Conservation (phyloP, 177 flowering plant species). For the Vitis hybrid region DNA sequence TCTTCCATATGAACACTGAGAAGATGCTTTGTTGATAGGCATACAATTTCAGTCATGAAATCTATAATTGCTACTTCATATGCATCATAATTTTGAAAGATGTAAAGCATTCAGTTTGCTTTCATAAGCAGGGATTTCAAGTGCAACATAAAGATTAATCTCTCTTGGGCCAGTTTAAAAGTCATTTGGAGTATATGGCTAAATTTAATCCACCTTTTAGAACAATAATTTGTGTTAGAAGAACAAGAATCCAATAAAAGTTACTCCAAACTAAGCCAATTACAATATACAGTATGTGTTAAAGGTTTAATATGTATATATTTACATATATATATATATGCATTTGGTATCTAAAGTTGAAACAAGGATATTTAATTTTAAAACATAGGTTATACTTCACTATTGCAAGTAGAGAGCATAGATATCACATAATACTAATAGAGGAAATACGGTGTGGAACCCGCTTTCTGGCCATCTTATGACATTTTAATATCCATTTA, state of each 20-base stretch:
- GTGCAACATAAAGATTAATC: constrained; percentile 10
- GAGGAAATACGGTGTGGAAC: no score
- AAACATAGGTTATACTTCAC: no score
- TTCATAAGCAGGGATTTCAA: constrained; percentile 24
- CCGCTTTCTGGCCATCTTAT: no score
- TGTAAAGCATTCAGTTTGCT: constrained; percentile 25
- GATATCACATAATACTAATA: no score
- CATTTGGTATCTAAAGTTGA: no score
- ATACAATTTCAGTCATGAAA: constrained; percentile 14
- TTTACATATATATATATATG: no score
- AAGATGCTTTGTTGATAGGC: constrained; percentile 19
- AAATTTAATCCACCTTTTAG: constrained; percentile 4
- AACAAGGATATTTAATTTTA: no score
- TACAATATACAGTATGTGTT: background rate
- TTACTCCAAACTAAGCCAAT: background rate
- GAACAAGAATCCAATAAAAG: background rate
- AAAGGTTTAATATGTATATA: no score
- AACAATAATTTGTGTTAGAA: background rate
- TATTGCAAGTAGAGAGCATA: no score
- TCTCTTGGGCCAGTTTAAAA: constrained; percentile 1
- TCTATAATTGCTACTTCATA: constrained; percentile 20
- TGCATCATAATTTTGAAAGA: constrained; percentile 19
- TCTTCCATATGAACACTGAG: constrained; percentile 4
- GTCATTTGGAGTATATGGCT: background rate
- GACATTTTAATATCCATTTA: no score